phyloP scores from a whole-genome alignment of 2,329 filamentous ascomycete genomes.

The Microsporum ferrugineum region DNA sequence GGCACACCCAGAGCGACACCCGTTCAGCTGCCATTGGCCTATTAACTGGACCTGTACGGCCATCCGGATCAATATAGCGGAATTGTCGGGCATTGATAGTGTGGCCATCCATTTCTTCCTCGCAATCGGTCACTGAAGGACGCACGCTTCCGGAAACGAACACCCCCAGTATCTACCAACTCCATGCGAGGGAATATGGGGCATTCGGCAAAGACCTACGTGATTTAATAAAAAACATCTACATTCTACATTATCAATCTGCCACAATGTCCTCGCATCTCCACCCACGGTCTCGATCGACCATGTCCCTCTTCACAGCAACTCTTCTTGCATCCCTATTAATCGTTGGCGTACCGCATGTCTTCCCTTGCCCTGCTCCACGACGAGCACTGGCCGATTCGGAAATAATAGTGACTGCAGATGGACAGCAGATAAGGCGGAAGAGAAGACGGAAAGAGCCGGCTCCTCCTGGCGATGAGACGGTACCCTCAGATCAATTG shows the following conservation, averaged over 20 bases:
- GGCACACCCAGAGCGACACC: neutral
- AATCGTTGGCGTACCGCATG: conserved; percentile 79
- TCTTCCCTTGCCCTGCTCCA: conserved; percentile 82
- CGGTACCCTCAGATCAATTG: neutral
- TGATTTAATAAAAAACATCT: neutral
- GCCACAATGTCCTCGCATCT: conserved; percentile 64
- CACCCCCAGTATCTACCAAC: neutral
- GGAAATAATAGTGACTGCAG: conserved; percentile 30
- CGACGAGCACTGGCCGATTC: conserved; percentile 65
- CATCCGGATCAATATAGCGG: neutral
- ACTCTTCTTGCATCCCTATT: conserved; percentile 82
- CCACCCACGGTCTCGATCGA: conserved; percentile 86
- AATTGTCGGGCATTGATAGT: neutral
- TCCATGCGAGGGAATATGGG: neutral
- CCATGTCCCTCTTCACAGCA: conserved; percentile 87
- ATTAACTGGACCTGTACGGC: neutral
- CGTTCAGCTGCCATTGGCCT: neutral
- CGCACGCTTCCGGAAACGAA: too few species aligned
- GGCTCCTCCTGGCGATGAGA: conserved; percentile 11
- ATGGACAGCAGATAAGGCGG: conserved; percentile 32
- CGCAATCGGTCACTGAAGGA: neutral
- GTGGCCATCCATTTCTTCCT: too few species aligned
- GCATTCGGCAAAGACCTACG: neutral
- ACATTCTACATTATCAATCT: neutral
- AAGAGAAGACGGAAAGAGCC: conserved; percentile 27